Evolutionary conservation across 2,329 filamentous ascomycete species (phyloP), one percentile per base, ranked within the genome.

Genomic region (Pestalotiopsis sp.): DNA sequence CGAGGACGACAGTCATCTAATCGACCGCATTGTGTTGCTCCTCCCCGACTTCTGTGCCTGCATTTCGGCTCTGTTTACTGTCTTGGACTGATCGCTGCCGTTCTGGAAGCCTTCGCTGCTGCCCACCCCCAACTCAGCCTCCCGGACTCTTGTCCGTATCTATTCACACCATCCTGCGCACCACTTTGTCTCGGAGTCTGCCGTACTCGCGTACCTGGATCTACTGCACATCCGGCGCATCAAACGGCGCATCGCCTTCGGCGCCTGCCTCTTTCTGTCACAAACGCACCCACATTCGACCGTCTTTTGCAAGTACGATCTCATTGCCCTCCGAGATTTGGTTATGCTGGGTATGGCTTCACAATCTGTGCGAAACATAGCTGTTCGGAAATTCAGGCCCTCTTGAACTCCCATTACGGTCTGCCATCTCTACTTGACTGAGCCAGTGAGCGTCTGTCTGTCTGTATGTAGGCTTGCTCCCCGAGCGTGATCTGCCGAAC

Each of bases 241-340:
- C 38, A 64, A 64, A 45, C 61, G 38, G 41, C 20, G 56, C 56
- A 41, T 59, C 52, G 45, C 56, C 52, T 66, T 66, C 56, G 64
- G 64, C 64, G 52, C 27, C 56, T 66, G 64, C 64, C 64, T 66
- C 36, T 59, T 66, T 66, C 64, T 66, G 56, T 56, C 64, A 59
- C 52, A 25, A 13, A 66, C 38, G 31, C 36, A 27, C 52, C 20
- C 41, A 25, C 41, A 58, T 25, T 49, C 27, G 41, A 25, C 49
- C 45, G 63, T 23, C 45, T 36, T n/a, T 38, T 13, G 20, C 13
- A 17, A 56, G 64, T 31, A 66, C 52, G 31, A n/a, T 59, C 31
- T 60, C 31, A 31, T 36, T 13, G 27, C 12, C 31, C 23, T n/a
- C 52, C 52, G 64, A 60, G 56, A 59, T 60, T 41, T n/a, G 64